Evolutionary conservation across 169 alveolate genomes (phyloP).

Genomic region (Plasmodium relictum): DNA sequence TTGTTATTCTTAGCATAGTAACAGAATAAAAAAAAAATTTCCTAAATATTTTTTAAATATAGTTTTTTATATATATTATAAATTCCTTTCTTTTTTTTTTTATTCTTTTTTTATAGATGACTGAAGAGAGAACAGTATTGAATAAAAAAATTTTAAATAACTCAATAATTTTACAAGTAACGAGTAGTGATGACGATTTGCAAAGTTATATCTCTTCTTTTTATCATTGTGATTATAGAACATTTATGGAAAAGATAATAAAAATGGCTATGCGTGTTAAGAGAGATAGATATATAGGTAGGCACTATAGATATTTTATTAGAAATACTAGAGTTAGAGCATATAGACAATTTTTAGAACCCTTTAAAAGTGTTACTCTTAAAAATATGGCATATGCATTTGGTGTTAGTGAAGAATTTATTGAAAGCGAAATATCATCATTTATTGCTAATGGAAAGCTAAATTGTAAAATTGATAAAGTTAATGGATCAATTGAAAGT

Average conservation of each 20-base stretch:
- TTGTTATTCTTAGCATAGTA: slow-evolving; percentile 92
- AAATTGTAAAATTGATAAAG: slow-evolving; percentile 96
- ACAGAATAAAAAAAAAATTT: neutral
- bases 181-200: slow-evolving; percentile 90
- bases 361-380: slow-evolving; percentile 95
- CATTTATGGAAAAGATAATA: slow-evolving; percentile 89
- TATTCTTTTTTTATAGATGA: slow-evolving; percentile 77
- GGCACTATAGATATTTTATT: slow-evolving; percentile 90
- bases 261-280: slow-evolving; percentile 84
- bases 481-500: slow-evolving; percentile 94
- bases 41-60: too few species aligned
- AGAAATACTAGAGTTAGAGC: slow-evolving; percentile 96
- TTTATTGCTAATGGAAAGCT: slow-evolving; percentile 94
- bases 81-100: neutral
- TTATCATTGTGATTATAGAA: slow-evolving; percentile 92
- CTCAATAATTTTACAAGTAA: slow-evolving; percentile 94
- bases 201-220: slow-evolving; percentile 90
- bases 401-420: slow-evolving; percentile 93
- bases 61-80: too few species aligned
- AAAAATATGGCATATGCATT: slow-evolving; percentile 95
- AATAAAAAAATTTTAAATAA: slow-evolving; percentile 90
- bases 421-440: slow-evolving; percentile 94
- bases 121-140: slow-evolving; percentile 88
- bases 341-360: slow-evolving; percentile 94
- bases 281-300: slow-evolving; percentile 90